Evolutionary conservation across 768 basidiomycete species (phyloP), one percentile per base, ranked within the genome.

Genomic region (Termitomyces sp.): DNA sequence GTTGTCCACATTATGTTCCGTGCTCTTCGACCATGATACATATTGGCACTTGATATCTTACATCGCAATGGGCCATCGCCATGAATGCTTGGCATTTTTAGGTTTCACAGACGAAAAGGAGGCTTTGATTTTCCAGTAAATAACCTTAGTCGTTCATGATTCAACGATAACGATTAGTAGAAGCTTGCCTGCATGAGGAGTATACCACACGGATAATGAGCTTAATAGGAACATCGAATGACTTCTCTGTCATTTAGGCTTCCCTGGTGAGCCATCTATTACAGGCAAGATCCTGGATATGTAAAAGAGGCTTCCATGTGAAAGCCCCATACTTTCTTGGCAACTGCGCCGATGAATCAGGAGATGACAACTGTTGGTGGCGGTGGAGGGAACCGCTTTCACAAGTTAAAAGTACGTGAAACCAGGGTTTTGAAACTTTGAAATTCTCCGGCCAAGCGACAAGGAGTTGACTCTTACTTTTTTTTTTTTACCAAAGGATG

Each of bases 71-170:
- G 20, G 4, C 14, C 33, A 36, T 36, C 8, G 8, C 50, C 14
- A 51, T 51, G 51, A 52, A 52, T 52, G 51, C 51, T 52, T 52
- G 51, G 51, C 51, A 26, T 26, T 18, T 26, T n/a, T 3, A n/a
- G 18, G 51, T 52, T 28, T 52, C 36, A 52, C 24, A 40, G 33
- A n/a, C 18, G 32, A 40, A 52, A 52, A 52, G 36, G 51, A n/a
- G 51, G 36, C n/a, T 38, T 50, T 38, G 36, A 26, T 10, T n/a
- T n/a, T 52, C 16, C 18, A n/a, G 52, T 5, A 43, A 53, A 36
- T 20, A 20, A 30, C 41, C 41, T 26, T 40, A 38, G 52, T 30
- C 18, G 22, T 41, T 41, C 41, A 53, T 41, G 38, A 41, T 53
- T 38, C 32, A 24, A 36, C 22, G 33, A 36, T 50, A 50, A 35